A percentile compares a stretch with the other conserved stretches of the same genome.
phyloP scores from a whole-genome alignment of 2,329 filamentous ascomycete genomes.

The Aspergillus japonicus region DNA sequence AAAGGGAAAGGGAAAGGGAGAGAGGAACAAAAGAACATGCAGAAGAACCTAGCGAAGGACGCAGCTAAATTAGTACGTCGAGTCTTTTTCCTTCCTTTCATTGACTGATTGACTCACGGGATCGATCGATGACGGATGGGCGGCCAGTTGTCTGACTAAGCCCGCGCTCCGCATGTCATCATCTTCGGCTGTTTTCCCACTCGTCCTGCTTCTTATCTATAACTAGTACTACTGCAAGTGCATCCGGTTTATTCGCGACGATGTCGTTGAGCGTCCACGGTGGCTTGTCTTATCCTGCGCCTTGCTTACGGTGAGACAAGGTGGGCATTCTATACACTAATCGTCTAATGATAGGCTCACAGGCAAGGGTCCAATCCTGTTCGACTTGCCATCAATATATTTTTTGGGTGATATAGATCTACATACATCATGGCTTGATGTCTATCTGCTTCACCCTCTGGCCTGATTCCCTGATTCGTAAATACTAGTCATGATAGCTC shows the following conservation, averaged over 20 bases:
- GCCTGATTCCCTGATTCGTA: neutral
- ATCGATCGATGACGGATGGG: neutral
- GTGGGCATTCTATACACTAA: too few relatives aligned
- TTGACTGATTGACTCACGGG: neutral
- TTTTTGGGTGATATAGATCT: too few relatives aligned
- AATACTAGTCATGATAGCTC: neutral
- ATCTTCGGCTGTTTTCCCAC: neutral
- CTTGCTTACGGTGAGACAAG: too few relatives aligned
- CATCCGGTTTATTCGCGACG: too few relatives aligned
- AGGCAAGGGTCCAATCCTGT: too few relatives aligned
- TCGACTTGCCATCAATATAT: too few relatives aligned
- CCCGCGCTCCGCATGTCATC: neutral
- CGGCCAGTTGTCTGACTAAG: slow-evolving; percentile 17
- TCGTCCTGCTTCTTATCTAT: neutral
- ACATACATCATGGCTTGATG: too few relatives aligned
- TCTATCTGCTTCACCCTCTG: neutral
- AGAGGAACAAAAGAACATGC: neutral
- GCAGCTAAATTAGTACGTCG: neutral
- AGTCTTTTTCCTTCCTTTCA: neutral
- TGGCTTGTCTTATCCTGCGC: too few relatives aligned
- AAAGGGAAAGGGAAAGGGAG: too few relatives aligned
- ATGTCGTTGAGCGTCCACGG: too few relatives aligned
- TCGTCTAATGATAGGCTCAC: too few relatives aligned
- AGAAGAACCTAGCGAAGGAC: neutral
- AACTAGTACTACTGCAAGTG: neutral